Evolutionary conservation across 2,329 filamentous ascomycete genomes (phyloP).

Genomic region (Lasiodiplodia sp.): DNA sequence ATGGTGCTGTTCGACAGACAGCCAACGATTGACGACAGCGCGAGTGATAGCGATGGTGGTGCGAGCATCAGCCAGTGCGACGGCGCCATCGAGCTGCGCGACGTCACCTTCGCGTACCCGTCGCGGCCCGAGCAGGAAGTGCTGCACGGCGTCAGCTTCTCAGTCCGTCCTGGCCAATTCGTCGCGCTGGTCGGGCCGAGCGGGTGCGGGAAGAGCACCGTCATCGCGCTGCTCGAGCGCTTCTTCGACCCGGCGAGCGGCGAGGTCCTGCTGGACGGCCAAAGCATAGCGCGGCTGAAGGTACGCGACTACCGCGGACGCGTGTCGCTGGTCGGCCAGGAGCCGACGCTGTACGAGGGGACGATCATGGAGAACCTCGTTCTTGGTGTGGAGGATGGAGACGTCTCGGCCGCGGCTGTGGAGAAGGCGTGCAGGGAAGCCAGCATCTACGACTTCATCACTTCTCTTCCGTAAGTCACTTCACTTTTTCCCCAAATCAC

Average conservation of each 20-base stretch:
- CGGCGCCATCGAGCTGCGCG: constrained; percentile 85
- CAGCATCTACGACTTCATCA: constrained; percentile 35
- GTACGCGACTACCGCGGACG: constrained; percentile 77
- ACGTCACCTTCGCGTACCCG: constrained; percentile 94
- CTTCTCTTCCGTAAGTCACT: constrained; percentile 39
- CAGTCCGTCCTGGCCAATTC: constrained; percentile 79
- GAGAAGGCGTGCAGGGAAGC: constrained; percentile 81
- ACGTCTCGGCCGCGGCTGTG: constrained; percentile 73
- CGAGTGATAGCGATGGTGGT: too few relatives aligned
- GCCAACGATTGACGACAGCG: too few relatives aligned
- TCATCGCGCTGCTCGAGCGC: constrained; percentile 87
- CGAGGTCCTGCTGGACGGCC: constrained; percentile 80
- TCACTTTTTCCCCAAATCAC: neutral
- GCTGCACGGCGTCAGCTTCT: constrained; percentile 81
- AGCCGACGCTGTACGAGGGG: constrained; percentile 89
- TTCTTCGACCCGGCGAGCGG: constrained; percentile 92
- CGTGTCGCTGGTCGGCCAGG: constrained; percentile 85
- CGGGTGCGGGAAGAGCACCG: constrained; percentile 93
- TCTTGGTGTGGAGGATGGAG: constrained; percentile 63
- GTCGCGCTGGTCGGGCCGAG: constrained; percentile 89
- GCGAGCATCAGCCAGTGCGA: constrained; percentile 64
- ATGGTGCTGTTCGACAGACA: constrained; percentile 72
- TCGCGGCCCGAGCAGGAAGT: constrained; percentile 83
- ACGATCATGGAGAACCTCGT: constrained; percentile 87
- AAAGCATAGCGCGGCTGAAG: constrained; percentile 75